A percentile compares a stretch with the other conserved stretches of the same genome.
phyloP scores from a whole-genome alignment of 768 basidiomycete species.

The Russula sp. region DNA sequence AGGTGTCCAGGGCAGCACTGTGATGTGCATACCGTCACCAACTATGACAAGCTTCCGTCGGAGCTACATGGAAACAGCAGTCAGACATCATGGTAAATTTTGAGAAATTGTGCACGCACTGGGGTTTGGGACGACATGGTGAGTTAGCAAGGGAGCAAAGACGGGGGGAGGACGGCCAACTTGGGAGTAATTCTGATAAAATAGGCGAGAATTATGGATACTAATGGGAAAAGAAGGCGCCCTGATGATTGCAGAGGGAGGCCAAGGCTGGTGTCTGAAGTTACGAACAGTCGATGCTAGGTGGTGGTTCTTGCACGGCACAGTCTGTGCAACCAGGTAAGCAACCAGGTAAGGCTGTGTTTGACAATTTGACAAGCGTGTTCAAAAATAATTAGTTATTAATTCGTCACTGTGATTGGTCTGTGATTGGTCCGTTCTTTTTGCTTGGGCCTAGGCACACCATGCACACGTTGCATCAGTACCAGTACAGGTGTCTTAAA shows the following conservation, averaged over 20 bases:
- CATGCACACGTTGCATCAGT: too few species aligned
- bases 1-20: background rate
- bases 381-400: conserved; percentile 1
- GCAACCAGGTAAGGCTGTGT: conserved; percentile 6
- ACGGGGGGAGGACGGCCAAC: background rate
- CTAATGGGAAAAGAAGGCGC: background rate
- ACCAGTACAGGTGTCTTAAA: too few species aligned
- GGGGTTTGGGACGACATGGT: conserved; percentile 21
- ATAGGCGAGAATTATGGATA: background rate
- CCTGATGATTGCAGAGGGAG: background rate
- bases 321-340: conserved; percentile 3
- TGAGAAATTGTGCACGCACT: conserved; percentile 12
- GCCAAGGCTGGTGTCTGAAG: conserved; percentile 1
- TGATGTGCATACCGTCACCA: conserved; percentile 71
- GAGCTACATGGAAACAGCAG: conserved; percentile 45
- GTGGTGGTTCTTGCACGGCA: conserved; percentile 4
- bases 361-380: conserved; percentile 4
- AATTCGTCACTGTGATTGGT: background rate
- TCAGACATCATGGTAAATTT: conserved; percentile 5
- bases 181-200: background rate
- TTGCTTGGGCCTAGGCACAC: too few species aligned
- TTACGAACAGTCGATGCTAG: conserved; percentile 1
- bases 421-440: too few species aligned
- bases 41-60: conserved; percentile 94
- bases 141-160: background rate